Percentiles rank a stretch among this genome's conserved stretches.
These are phyloP conservation scores for Ceratobasidium sp. DNA, from an alignment of 1,284 basidiomycete species.

Conservation along the genomic window DNA sequence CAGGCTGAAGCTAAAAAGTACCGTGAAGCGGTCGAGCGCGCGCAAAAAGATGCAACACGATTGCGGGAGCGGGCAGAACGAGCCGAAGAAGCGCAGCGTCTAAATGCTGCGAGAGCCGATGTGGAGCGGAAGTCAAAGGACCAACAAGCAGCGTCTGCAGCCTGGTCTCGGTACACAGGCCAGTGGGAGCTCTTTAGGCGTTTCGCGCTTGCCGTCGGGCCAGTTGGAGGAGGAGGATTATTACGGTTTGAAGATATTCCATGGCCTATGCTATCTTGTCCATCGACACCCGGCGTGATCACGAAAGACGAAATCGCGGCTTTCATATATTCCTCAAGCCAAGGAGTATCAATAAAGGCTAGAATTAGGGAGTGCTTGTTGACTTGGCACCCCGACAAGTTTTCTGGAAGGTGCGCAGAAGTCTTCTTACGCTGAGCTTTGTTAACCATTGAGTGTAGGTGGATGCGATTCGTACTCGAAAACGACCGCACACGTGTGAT, in stretches of 20 bases:
- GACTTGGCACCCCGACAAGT: slow-evolving; percentile 44
- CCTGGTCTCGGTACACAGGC: slow-evolving; percentile 20
- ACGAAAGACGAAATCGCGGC: slow-evolving; percentile 31
- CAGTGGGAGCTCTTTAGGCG: slow-evolving; percentile 37
- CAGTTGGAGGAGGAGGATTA: background rate
- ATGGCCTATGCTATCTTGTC: slow-evolving; percentile 33
- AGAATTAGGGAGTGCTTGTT: slow-evolving; percentile 34
- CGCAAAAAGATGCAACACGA: background rate
- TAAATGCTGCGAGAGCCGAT: background rate
- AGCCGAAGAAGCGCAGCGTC: slow-evolving; percentile 20
- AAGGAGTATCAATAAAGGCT: slow-evolving; percentile 8
- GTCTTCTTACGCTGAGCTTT: no score
- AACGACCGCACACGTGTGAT: slow-evolving; percentile 16
- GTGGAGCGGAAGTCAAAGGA: background rate
- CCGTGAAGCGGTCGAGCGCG: slow-evolving; percentile 12
- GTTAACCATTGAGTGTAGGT: slow-evolving; percentile 2
- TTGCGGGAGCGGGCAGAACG: slow-evolving; percentile 17
- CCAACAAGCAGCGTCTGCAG: background rate
- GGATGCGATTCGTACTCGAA: slow-evolving; percentile 33
- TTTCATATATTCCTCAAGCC: slow-evolving; percentile 12
- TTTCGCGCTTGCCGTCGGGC: background rate
- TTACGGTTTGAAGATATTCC: slow-evolving; percentile 42
- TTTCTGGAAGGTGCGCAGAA: slow-evolving; percentile 12
- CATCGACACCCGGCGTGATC: slow-evolving; percentile 23
- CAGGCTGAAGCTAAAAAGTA: background rate